These are phyloP conservation scores for Manihot esculenta DNA, from an alignment of 441 rosid species.

Conservation along the genomic window DNA sequence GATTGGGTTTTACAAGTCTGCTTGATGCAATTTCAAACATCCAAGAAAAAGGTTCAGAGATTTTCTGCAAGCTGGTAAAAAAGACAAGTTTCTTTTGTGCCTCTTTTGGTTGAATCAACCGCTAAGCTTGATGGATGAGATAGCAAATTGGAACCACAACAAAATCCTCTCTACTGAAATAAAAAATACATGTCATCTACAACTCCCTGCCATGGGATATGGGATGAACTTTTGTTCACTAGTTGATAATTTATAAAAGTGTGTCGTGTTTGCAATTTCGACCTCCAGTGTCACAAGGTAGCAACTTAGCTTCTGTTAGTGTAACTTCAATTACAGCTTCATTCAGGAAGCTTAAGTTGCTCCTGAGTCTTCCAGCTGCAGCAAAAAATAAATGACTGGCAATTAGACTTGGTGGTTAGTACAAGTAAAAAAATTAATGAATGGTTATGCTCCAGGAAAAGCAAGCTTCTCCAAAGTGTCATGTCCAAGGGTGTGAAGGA, in stretches of 20 bases:
- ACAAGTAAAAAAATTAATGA: neutral
- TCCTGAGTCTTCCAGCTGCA: conserved; percentile 41
- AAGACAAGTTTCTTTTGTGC: too few species aligned
- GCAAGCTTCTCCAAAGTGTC: neutral
- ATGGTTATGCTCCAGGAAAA: neutral
- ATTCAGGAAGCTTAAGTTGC: conserved; percentile 37
- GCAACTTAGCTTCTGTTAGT: neutral
- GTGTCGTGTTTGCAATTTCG: neutral
- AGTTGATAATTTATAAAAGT: neutral
- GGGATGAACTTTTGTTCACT: neutral
- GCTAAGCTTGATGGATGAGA: too few species aligned
- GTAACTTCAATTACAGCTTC: conserved; percentile 2
- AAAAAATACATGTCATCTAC: neutral
- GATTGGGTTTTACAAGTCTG: neutral
- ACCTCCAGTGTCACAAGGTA: neutral
- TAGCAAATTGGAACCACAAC: too few species aligned
- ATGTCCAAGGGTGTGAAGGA: neutral
- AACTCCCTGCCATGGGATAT: neutral
- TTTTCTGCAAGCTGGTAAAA: too few species aligned
- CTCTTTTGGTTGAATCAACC: neutral
- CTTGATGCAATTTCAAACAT: too few species aligned
- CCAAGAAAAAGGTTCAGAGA: too few species aligned
- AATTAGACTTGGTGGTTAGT: neutral
- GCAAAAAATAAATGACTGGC: neutral
- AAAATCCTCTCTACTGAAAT: neutral